Evolutionary conservation across 1,139 yeast species (phyloP).

Genomic region (Saccharomyces hybrid): DNA sequence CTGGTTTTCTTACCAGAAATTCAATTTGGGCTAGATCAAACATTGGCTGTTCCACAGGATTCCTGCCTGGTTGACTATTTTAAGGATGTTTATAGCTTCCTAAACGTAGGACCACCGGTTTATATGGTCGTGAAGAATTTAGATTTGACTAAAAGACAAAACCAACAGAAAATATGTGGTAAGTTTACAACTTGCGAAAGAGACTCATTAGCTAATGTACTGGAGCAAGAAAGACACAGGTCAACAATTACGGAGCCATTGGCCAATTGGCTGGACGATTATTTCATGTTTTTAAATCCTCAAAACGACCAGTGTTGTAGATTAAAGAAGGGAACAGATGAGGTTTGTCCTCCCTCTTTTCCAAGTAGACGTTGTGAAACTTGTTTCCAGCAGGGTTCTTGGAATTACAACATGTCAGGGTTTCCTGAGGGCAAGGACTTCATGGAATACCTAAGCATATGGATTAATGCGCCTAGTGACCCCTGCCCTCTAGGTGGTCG

Average conservation of each 20-base stretch:
- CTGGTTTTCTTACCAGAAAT: conserved; percentile 61
- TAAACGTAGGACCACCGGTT: conserved; percentile 87
- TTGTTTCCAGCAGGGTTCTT: conserved; percentile 55
- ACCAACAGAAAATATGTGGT: conserved; percentile 77
- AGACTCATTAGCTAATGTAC: conserved; percentile 68
- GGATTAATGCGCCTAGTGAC: conserved; percentile 82
- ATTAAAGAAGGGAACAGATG: conserved; percentile 41
- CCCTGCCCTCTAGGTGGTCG: conserved; percentile 95
- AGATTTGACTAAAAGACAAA: conserved; percentile 50
- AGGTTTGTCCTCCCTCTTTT: conserved; percentile 58
- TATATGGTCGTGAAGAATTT: conserved; percentile 67
- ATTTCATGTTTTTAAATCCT: conserved; percentile 80
- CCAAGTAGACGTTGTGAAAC: conserved; percentile 68
- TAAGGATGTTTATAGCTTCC: conserved; percentile 60
- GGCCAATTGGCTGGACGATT: conserved; percentile 91
- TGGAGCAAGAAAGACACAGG: conserved; percentile 78
- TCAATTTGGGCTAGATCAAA: conserved; percentile 77
- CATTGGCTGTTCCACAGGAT: conserved; percentile 75
- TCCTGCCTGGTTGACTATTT: conserved; percentile 78
- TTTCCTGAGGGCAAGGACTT: conserved; percentile 74
- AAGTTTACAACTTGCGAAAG: conserved; percentile 77
- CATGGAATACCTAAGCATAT: conserved; percentile 60
- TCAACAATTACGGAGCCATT: conserved; percentile 71
- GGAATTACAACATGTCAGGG: conserved; percentile 72
- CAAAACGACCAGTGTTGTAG: conserved; percentile 80